A percentile compares a stretch with the other conserved stretches of the same genome.
These are phyloP conservation scores for Amaranthus tricolor DNA, from an alignment of 179 eudicot species.

Conservation along the genomic window DNA sequence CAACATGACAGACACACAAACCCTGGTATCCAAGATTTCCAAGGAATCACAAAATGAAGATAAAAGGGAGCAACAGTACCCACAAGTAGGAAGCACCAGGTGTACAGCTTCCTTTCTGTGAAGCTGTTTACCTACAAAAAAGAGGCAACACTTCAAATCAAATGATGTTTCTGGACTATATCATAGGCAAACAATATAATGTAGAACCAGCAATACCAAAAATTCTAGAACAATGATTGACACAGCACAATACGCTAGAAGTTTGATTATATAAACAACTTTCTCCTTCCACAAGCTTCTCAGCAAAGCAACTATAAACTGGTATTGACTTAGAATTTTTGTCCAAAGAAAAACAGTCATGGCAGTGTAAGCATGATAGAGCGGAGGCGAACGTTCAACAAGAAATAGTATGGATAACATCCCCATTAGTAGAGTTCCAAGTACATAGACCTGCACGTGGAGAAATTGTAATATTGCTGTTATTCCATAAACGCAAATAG, in stretches of 20 bases:
- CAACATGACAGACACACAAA: conserved; percentile 75
- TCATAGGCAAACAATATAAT: not conserved
- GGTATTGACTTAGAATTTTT: conserved; percentile 67
- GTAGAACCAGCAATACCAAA: conserved; percentile 48
- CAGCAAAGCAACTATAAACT: conserved; percentile 63
- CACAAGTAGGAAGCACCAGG: conserved; percentile 70
- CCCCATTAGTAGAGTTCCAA: conserved; percentile 64
- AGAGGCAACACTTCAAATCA: conserved; percentile 17
- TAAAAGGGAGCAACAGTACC: conserved; percentile 60
- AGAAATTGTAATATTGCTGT: not conserved
- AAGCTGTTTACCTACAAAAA: conserved; percentile 78
- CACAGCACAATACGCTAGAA: conserved; percentile 44
- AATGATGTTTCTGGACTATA: not conserved
- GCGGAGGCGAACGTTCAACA: conserved; percentile 80
- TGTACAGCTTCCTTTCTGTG: conserved; percentile 84
- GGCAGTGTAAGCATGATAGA: conserved; percentile 82
- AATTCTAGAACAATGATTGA: conserved; percentile 73
- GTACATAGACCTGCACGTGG: conserved; percentile 47
- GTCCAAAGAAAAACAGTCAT: conserved; percentile 96
- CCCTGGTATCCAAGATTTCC: conserved; percentile 56
- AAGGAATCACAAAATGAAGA: conserved; percentile 50
- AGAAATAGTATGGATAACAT: conserved; percentile 46
- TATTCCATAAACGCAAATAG: not conserved
- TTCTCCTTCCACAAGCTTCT: conserved; percentile 46
- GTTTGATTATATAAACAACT: conserved; percentile 41